Evolutionary conservation across 202 grass and related monocot genomes (phyloP), one percentile per base, ranked within the genome.

Genomic region (Tripidium arundinaceum): DNA sequence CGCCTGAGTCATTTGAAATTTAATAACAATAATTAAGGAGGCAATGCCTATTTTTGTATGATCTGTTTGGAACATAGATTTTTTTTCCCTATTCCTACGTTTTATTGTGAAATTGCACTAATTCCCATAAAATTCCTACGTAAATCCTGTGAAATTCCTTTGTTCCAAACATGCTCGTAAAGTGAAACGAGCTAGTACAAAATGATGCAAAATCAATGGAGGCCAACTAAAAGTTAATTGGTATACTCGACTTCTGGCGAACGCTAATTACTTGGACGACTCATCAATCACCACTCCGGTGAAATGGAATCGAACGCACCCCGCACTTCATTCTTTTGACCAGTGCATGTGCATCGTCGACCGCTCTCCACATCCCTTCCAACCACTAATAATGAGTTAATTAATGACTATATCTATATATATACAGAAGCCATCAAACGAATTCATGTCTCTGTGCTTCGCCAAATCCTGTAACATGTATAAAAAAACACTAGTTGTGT

Each of bases 261-360:
- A 65, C 9, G 34, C 62, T 79, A 54, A 78, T 78, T 78, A 29
- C 31, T 62, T 52, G 29, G 18, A 7, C 26, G 67, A 43, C 75
- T 21, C 22, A 55, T 26, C 28, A 13, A 52, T 74, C 21, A 21
- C 34, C n/a, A 31, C 29, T 58, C 28, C 0, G 18, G 46, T 7
- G 1, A 45, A 74, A 26, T 74, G 76, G 76, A 34, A 47, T 80
- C 83, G 36, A 58, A 68, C 61, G 61, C 69, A 68, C 46, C 60
- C 46, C 25, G 76, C 83, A 80, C 37, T 38, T 27, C 29, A 3
- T 2, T 31, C 6, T 27, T 55, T 75, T 83, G 71, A 75, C 70
- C 8, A 40, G 42, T 4, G 70, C 58, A 12, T 31, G 55, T 55
- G 40, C 25, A 25, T 24, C 24, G 34, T 69, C 24, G 52, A 50